Base-by-base conservation (phyloP, 768 basidiomycete species). In the Mycena filopes region DNA sequence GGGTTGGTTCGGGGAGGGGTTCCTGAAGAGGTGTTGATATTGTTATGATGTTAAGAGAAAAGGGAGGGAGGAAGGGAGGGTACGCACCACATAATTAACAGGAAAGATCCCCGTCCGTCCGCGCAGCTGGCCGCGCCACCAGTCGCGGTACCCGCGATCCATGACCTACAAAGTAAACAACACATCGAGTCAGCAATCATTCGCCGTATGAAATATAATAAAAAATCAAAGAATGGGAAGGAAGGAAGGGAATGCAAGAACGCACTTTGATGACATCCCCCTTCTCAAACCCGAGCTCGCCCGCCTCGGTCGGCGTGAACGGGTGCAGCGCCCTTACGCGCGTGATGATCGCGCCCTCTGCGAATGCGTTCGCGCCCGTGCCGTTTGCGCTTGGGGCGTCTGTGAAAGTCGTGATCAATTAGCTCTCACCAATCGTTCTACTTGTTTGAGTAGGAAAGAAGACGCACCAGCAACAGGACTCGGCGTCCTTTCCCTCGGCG, bases 101-200 rank as follows among this genome's bases (percentile, higher is more conserved):
- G 97, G 97, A 77, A 99, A 98, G 49, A 99, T 99, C 46, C 95
- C 95, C 3, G 95, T 95, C 62, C 93, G 81, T 0, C 94, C 96
- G 72, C 89, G 92, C 47, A 96, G 77, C 70, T 98, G 95, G 1
- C 97, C 97, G 25, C 94, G 80, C 95, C 96, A 98, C 97, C 97
- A 99, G 74, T 98, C 95, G 71, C 94, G 92, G 77, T 97, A 97
- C 25, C 91, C 92, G 26, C 95, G 87, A 75, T 98, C 95, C 25
- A 98, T 89, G 16, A 99, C 96, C 55, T 56, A 28, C 15, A 18
- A 33, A 12, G 31, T 12, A 11, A 36, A n/a, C n/a, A n/a, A n/a
- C n/a, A n/a, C 15, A 15, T 3, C 15, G 2, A 36, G 36, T 36
- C 36, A 36, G 36, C 15, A 36, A 11, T 5, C 4, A 11, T 36